Base-by-base conservation (phyloP, 169 alveolate genomes). In the Cryptosporidium parvum region DNA sequence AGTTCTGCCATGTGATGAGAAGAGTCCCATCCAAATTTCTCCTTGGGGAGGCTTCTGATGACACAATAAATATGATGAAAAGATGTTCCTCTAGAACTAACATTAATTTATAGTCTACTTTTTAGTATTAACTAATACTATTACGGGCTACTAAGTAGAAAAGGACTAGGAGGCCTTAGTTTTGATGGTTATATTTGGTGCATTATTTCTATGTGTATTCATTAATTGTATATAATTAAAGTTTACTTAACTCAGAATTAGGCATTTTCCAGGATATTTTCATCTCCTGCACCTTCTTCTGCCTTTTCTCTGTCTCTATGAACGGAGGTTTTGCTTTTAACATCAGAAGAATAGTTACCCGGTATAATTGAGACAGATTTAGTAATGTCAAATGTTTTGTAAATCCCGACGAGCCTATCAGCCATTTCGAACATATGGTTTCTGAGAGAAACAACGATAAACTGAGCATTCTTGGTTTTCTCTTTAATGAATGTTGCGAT, bases 371-470 rank as follows among this genome's bases (percentile, higher is more conserved):
- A 80, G 37, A 96, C 94, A 48, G 95, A 92, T 84, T 97, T 97
- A 31, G 99, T 97, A 16, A 96, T 93, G 80, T 97, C 98, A 67
- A 91, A 92, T 5, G 98, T 96, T 87, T 97, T 97, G 91, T 96
- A 97, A 16, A 97, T 95, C 1, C 99, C 99, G 23, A 97, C 96
- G 91, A 97, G 93, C 73, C 94, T 93, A 85, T 97, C 96, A 18
- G 99, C 98, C 10, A 94, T 86, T 89, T 97, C 99, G 92, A 97
- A 97, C 99, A 98, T 98, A 68, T 97, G 97, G 86, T 96, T 96
- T 69, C 99, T 91, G 70, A 98, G 95, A 37, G 99, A 96, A 48
- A 99, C 97, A 85, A 98, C 97, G 52, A 99, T 96, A 93, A 99
- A 98, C 93, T 99, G 99, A 4, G 99, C 99, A 91, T 98, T 97